phyloP scores from a whole-genome alignment of 768 basidiomycete genomes.

The Pisolithus albus region DNA sequence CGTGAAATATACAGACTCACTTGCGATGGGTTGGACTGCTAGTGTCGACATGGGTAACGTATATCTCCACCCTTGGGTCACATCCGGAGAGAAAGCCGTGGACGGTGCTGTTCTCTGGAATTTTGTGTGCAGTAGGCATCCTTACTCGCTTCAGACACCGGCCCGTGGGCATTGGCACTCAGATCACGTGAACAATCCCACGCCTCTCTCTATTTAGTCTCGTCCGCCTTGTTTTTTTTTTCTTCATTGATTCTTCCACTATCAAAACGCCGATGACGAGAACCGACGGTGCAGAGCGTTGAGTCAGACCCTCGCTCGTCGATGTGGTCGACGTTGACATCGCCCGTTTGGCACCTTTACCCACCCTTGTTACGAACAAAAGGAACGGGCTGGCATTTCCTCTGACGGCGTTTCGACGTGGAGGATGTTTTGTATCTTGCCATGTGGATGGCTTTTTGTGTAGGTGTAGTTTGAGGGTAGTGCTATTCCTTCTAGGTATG shows the following conservation, averaged over 20 bases:
- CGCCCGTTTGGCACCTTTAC: slow-evolving; percentile 55
- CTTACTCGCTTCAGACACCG: background rate
- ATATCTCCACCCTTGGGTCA: slow-evolving; percentile 20
- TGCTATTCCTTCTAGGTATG: slow-evolving; percentile 14
- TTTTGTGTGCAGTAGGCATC: slow-evolving; percentile 21
- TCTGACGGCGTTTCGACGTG: slow-evolving; percentile 43
- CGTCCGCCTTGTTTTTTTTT: background rate
- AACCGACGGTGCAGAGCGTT: slow-evolving; percentile 50
- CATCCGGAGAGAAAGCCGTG: slow-evolving; percentile 13
- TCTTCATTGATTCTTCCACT: slow-evolving; percentile 37
- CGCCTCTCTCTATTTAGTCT: too few species aligned
- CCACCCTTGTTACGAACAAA: slow-evolving; percentile 46
- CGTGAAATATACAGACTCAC: slow-evolving; percentile 11
- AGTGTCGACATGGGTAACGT: slow-evolving; percentile 24
- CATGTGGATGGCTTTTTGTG: too few species aligned
- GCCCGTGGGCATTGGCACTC: too few species aligned
- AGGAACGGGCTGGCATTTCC: slow-evolving; percentile 48
- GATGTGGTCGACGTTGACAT: slow-evolving; percentile 47
- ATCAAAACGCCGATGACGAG: slow-evolving; percentile 48
- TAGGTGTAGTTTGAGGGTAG: too few species aligned
- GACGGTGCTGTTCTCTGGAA: slow-evolving; percentile 23
- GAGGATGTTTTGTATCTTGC: background rate
- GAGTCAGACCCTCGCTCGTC: slow-evolving; percentile 38
- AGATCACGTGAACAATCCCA: slow-evolving; percentile 11
- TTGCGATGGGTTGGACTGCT: slow-evolving; percentile 13